Evolutionary conservation across 345 rosid species (phyloP).

Genomic region (Aegle marmelos): DNA sequence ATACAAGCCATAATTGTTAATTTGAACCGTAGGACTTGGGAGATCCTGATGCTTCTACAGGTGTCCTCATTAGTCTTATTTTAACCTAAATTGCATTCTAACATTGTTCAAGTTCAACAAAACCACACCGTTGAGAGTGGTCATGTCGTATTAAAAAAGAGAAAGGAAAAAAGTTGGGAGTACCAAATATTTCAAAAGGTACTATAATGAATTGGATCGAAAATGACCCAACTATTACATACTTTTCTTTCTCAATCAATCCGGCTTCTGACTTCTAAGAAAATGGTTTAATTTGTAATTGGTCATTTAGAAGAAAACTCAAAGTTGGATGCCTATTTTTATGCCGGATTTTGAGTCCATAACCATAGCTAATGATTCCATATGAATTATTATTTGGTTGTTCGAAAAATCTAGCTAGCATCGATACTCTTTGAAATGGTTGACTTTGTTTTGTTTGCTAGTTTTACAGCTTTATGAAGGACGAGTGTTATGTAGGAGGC

Average conservation of each 20-base stretch:
- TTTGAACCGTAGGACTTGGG: neutral
- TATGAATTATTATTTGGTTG: neutral
- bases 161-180: too few relatives aligned
- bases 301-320: neutral
- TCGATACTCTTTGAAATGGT: neutral
- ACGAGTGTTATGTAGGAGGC: too few relatives aligned
- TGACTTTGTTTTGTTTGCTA: neutral
- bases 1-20: neutral
- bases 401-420: neutral
- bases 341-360: neutral
- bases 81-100: neutral
- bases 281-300: neutral
- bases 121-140: neutral
- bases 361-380: neutral
- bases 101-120: neutral
- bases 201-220: neutral
- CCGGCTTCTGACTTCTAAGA: neutral
- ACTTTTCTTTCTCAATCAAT: neutral
- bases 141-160: neutral
- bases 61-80: neutral
- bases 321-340: neutral
- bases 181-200: neutral
- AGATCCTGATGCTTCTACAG: neutral
- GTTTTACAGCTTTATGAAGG: too few relatives aligned
- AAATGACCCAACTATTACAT: neutral